A percentile compares a stretch with the other conserved stretches of the same genome.
Evolutionary conservation across 139 green algal species (phyloP).

Genomic region (Chlamydomonas eustigma): DNA sequence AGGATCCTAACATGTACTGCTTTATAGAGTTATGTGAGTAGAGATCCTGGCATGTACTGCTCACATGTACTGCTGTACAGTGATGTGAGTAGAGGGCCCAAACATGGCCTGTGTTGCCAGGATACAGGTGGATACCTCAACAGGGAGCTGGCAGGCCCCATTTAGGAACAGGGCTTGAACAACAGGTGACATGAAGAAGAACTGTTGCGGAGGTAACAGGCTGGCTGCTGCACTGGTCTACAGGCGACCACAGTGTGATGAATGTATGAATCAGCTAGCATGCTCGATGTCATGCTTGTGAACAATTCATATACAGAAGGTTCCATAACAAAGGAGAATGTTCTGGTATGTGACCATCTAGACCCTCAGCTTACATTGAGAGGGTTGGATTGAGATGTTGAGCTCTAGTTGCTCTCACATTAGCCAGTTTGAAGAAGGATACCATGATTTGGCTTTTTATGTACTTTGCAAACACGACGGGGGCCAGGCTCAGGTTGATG

Average conservation of each 20-base stretch:
- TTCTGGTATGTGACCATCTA: too few relatives aligned
- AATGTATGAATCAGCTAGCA: too few relatives aligned
- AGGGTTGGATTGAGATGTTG: too few relatives aligned
- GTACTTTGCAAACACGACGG: constrained; percentile 52
- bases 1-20: too few relatives aligned
- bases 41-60: too few relatives aligned
- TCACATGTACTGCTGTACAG: not conserved
- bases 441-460: constrained; percentile 17
- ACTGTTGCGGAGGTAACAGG: constrained; percentile 18
- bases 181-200: not conserved
- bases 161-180: constrained; percentile 28
- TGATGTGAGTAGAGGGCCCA: constrained; percentile 3
- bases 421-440: constrained; percentile 26
- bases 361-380: too few relatives aligned
- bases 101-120: not conserved
- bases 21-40: too few relatives aligned
- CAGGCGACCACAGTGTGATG: too few relatives aligned
- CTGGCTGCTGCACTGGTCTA: too few relatives aligned
- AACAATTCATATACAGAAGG: too few relatives aligned
- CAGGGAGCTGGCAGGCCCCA: constrained; percentile 26
- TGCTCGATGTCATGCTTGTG: too few relatives aligned
- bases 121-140: constrained; percentile 21
- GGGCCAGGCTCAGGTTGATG: constrained; percentile 53
- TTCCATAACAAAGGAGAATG: too few relatives aligned
- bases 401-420: constrained; percentile 20